These are phyloP conservation scores for Fusarium nelsonii DNA, from an alignment of 2,329 filamentous ascomycete genomes.

Conservation along the genomic window DNA sequence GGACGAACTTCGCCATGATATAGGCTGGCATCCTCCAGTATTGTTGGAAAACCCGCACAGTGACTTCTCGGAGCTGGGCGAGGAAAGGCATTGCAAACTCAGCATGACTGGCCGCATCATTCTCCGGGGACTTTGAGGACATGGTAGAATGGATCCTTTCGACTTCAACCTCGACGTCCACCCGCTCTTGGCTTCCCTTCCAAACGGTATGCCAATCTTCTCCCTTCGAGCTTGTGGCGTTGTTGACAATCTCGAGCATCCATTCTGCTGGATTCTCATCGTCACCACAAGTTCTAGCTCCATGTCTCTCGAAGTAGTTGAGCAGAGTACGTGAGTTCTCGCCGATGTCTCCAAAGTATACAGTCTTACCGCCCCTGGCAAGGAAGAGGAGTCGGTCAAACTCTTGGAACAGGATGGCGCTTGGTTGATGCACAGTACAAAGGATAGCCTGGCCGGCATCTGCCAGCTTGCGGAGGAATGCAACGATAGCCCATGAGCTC, in stretches of 20 bases:
- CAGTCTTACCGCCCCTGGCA: constrained; percentile 72
- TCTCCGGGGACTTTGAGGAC: constrained; percentile 26
- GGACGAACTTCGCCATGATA: constrained; percentile 77
- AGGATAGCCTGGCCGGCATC: constrained; percentile 65
- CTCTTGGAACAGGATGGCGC: constrained; percentile 64
- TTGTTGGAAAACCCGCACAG: constrained; percentile 79
- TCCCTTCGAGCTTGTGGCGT: constrained; percentile 54
- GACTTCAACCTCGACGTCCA: constrained; percentile 70
- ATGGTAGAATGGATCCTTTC: constrained; percentile 69
- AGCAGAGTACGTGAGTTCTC: constrained; percentile 68
- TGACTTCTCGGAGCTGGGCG: constrained; percentile 74
- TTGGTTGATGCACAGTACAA: constrained; percentile 68
- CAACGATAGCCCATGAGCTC: constrained; percentile 72
- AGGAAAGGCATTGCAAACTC: constrained; percentile 85
- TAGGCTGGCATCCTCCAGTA: constrained; percentile 87
- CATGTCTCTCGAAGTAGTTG: constrained; percentile 74
- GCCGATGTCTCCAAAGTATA: constrained; percentile 78
- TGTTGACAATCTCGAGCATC: constrained; percentile 71
- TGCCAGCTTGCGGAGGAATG: constrained; percentile 72
- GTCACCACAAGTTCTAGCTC: constrained; percentile 68
- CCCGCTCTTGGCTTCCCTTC: constrained; percentile 65
- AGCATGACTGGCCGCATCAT: constrained; percentile 54
- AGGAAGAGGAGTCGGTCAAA: constrained; percentile 74
- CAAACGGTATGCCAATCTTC: constrained; percentile 78
- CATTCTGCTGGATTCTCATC: constrained; percentile 81